These are phyloP conservation scores for Cercospora beticola DNA, from an alignment of 2,329 filamentous ascomycete genomes.

Conservation along the genomic window DNA sequence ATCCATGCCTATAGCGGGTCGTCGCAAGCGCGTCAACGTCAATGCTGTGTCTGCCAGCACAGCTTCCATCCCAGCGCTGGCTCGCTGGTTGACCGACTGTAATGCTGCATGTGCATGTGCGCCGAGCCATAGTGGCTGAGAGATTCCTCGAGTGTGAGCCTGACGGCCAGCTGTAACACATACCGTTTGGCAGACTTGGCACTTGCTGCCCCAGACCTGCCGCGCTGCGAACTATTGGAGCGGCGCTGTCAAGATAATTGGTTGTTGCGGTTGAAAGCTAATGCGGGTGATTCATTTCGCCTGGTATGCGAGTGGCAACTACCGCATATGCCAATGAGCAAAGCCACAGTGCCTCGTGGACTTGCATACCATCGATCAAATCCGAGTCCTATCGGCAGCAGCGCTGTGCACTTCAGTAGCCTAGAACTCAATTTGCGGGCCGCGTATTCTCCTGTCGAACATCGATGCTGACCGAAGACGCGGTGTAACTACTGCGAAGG, in stretches of 20 bases:
- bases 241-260: not conserved
- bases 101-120: not conserved
- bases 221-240: not conserved
- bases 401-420: not conserved
- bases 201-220: not conserved
- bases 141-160: slow-evolving; percentile 1
- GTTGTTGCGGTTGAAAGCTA: not conserved
- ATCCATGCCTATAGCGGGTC: slow-evolving; percentile 19
- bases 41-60: slow-evolving; percentile 21
- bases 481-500: not conserved
- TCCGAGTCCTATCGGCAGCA: not conserved
- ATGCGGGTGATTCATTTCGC: slow-evolving; percentile 7
- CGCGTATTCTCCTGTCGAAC: slow-evolving; percentile 8
- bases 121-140: slow-evolving; percentile 3
- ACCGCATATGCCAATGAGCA: not conserved
- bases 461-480: not conserved
- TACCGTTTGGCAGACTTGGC: slow-evolving; percentile 10
- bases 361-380: not conserved
- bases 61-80: slow-evolving; percentile 7
- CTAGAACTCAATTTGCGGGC: slow-evolving; percentile 2
- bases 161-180: slow-evolving; percentile 9
- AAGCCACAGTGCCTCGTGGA: slow-evolving; percentile 4
- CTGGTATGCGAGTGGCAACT: slow-evolving; percentile 2
- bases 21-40: slow-evolving; percentile 19
- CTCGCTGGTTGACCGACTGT: slow-evolving; percentile 8